phyloP scores from a whole-genome alignment of 495 filamentous ascomycete species.

The Tuber magnatum region DNA sequence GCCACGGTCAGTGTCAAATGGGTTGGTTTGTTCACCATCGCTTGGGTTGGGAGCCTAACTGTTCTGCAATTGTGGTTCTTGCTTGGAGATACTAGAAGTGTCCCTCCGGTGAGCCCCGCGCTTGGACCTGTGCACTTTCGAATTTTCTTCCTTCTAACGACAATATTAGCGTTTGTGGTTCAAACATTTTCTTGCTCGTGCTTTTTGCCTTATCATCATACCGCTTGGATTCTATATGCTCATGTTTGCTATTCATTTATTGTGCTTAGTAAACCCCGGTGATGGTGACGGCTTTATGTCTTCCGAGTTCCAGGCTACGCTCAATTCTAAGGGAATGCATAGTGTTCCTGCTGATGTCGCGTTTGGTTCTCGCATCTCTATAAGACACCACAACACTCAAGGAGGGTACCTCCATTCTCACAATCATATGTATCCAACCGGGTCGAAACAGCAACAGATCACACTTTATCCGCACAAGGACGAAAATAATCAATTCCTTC shows the following conservation, averaged over 20 bases:
- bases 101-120: conserved; percentile 56
- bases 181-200: conserved; percentile 87
- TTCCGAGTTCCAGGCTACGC: conserved; percentile 93
- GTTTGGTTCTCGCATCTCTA: conserved; percentile 73
- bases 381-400: conserved; percentile 93
- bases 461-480: conserved; percentile 99
- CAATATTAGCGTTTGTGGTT: conserved; percentile 65
- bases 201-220: conserved; percentile 88
- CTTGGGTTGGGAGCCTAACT: conserved; percentile 92
- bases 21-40: conserved; percentile 97
- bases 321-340: conserved; percentile 93
- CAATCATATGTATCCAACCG: conserved; percentile 91
- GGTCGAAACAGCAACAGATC: conserved; percentile 97
- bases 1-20: conserved; percentile 95
- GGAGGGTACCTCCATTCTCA: conserved; percentile 97
- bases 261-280: conserved; percentile 85
- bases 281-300: conserved; percentile 99
- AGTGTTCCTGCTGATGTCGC: conserved; percentile 88
- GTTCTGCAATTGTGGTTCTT: conserved; percentile 88
- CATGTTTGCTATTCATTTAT: conserved; percentile 94
- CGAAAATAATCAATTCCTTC: conserved; percentile 87
- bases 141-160: conserved; percentile 16
- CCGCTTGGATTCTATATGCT: conserved; percentile 84
- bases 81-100: conserved; percentile 75
- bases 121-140: neutral